Conservation (phyloP, 1,139 yeast species). For the Pichiaceae sp. region DNA sequence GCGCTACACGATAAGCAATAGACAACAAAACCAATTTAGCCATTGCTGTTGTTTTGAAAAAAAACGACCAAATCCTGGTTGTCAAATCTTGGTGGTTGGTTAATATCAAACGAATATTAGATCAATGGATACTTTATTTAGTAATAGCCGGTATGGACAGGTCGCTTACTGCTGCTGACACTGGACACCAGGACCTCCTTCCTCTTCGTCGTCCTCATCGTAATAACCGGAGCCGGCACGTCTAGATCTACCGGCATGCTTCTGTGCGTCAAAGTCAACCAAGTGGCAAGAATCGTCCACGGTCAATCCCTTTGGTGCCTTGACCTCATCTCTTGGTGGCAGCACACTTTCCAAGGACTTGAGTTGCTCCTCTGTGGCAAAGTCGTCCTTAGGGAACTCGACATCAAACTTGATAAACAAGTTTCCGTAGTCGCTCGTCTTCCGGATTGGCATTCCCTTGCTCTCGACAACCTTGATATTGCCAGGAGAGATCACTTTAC, state of each 20-base stretch:
- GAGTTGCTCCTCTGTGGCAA: constrained; percentile 59
- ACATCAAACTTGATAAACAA: constrained; percentile 62
- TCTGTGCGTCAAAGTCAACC: constrained; percentile 52
- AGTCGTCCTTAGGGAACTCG: constrained; percentile 61
- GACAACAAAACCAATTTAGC: no score
- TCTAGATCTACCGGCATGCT: constrained; percentile 37
- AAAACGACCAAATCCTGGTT: no score
- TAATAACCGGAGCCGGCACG: constrained; percentile 41
- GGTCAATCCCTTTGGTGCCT: constrained; percentile 53
- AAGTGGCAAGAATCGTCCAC: constrained; percentile 76
- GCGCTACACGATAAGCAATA: no score
- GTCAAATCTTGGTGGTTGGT: no score
- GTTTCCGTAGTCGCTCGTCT: constrained; percentile 71
- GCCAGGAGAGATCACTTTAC: constrained; percentile 90
- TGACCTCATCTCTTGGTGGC: constrained; percentile 52
- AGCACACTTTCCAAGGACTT: constrained; percentile 55
- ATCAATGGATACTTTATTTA: no score
- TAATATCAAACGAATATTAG: no score
- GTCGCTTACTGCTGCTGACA: constrained; percentile 67
- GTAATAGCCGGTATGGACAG: background rate
- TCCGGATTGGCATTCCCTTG: constrained; percentile 92
- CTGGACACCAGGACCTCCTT: constrained; percentile 69
- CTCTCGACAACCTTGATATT: constrained; percentile 72
- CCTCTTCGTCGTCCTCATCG: constrained; percentile 55
- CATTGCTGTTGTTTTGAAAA: no score